Conservation (phyloP, 371 early-diverging fungal genomes). For the Apophysomyces trapeziformis region DNA sequence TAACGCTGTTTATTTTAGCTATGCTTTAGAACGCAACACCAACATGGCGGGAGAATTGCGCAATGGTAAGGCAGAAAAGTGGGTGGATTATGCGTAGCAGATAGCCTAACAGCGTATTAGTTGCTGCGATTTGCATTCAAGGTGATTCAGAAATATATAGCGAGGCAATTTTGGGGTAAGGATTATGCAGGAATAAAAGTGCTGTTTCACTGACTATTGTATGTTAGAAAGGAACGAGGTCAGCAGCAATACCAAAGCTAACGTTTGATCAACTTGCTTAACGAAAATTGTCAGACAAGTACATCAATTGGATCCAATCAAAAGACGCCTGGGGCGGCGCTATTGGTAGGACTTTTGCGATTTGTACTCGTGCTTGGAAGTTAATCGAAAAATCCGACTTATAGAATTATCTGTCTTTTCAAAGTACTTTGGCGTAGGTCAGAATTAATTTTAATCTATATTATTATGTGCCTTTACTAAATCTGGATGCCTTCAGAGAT, state of each 20-base stretch:
- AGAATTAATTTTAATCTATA: not conserved
- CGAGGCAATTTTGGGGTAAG: slow-evolving; percentile 27
- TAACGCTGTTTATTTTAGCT: slow-evolving; percentile 23
- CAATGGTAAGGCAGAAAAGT: slow-evolving; percentile 30
- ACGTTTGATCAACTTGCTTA: too few relatives aligned
- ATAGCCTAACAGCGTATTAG: slow-evolving; percentile 9
- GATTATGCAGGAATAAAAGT: not conserved
- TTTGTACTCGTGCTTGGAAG: too few relatives aligned
- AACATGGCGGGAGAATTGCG: slow-evolving; percentile 33
- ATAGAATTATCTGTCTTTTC: slow-evolving; percentile 64
- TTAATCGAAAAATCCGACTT: not conserved
- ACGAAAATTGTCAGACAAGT: slow-evolving; percentile 31
- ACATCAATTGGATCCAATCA: slow-evolving; percentile 57
- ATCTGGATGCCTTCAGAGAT: slow-evolving; percentile 39
- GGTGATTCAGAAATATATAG: slow-evolving; percentile 27
- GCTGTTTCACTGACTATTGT: not conserved
- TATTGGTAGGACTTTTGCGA: slow-evolving; percentile 46
- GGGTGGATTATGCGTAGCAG: not conserved
- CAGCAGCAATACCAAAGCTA: not conserved
- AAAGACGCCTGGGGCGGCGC: slow-evolving; percentile 66
- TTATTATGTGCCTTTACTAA: not conserved
- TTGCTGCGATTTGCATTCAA: slow-evolving; percentile 20
- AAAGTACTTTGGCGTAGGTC: slow-evolving; percentile 56
- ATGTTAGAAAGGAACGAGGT: not conserved
- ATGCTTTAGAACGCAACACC: slow-evolving; percentile 40